These are phyloP conservation scores for Fusarium sp. DNA, from an alignment of 2,329 filamentous ascomycete species.

Conservation along the genomic window DNA sequence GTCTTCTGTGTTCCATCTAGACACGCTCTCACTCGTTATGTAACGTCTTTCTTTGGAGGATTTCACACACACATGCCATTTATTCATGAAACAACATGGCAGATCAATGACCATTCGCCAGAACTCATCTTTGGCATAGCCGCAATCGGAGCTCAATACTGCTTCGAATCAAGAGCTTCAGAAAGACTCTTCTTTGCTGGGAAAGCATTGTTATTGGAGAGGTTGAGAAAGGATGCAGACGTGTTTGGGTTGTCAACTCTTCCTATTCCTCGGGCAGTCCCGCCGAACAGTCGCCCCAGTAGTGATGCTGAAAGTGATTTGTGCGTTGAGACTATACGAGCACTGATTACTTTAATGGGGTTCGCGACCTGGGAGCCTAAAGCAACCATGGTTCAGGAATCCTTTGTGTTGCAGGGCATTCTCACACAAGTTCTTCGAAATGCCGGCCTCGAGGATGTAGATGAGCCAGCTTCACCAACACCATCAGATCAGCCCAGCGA, in stretches of 20 bases:
- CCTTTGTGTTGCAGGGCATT: conserved; percentile 52
- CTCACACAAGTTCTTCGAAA: conserved; percentile 54
- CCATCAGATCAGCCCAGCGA: conserved; percentile 6
- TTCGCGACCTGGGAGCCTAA: conserved; percentile 57
- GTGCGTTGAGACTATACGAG: conserved; percentile 51
- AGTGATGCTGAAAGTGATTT: not conserved
- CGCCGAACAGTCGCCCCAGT: conserved; percentile 10
- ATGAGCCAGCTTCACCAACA: not conserved
- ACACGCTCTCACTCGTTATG: conserved; percentile 55
- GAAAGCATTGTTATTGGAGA: conserved; percentile 52
- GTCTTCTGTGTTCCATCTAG: conserved; percentile 53
- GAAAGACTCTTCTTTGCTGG: conserved; percentile 53
- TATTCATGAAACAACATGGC: conserved; percentile 54
- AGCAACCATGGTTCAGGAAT: conserved; percentile 52
- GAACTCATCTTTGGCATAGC: conserved; percentile 53
- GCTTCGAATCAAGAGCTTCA: conserved; percentile 54
- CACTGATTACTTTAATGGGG: conserved; percentile 55
- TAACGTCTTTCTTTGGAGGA: conserved; percentile 48
- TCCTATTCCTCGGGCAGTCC: conserved; percentile 8
- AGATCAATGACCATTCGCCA: conserved; percentile 49
- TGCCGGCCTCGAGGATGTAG: conserved; percentile 50
- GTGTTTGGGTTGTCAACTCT: conserved; percentile 25
- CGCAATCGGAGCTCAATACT: conserved; percentile 56
- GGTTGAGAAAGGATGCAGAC: conserved; percentile 43
- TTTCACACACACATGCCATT: conserved; percentile 57